Conservation (phyloP, 345 rosid species). For the Heritiera fomes region DNA sequence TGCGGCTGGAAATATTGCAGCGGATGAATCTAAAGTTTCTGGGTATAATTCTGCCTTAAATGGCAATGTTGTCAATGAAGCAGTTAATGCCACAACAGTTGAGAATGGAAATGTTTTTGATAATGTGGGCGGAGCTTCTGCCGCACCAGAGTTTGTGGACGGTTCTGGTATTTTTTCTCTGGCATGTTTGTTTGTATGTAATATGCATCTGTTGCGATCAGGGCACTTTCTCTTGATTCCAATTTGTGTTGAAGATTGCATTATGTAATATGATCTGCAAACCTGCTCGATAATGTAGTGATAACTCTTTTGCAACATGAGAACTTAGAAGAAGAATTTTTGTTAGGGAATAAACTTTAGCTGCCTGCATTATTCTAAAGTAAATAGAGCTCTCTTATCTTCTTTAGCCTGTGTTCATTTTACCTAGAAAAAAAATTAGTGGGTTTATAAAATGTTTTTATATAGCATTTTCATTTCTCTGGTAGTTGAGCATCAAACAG, state of each 20-base stretch:
- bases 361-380: not conserved
- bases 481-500: not conserved
- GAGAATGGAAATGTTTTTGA: constrained; percentile 68
- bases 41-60: constrained; percentile 49
- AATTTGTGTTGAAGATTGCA: not conserved
- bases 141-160: constrained; percentile 45
- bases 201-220: not conserved
- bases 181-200: no score
- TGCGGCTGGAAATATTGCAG: constrained; percentile 13
- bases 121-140: constrained; percentile 37
- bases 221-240: not conserved
- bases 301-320: not conserved
- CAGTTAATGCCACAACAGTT: constrained; percentile 31
- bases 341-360: not conserved
- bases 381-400: not conserved
- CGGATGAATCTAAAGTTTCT: constrained; percentile 31
- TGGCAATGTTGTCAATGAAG: constrained; percentile 48
- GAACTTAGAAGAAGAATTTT: not conserved
- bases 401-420: not conserved
- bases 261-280: not conserved
- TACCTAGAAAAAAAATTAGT: not conserved
- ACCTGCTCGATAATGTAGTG: not conserved
- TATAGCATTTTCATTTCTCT: not conserved
- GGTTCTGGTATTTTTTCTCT: constrained; percentile 55
- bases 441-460: not conserved